Evolutionary conservation across 495 filamentous ascomycete genomes (phyloP), one percentile per base, ranked within the genome.

Genomic region (Aspergillus kassunensis): DNA sequence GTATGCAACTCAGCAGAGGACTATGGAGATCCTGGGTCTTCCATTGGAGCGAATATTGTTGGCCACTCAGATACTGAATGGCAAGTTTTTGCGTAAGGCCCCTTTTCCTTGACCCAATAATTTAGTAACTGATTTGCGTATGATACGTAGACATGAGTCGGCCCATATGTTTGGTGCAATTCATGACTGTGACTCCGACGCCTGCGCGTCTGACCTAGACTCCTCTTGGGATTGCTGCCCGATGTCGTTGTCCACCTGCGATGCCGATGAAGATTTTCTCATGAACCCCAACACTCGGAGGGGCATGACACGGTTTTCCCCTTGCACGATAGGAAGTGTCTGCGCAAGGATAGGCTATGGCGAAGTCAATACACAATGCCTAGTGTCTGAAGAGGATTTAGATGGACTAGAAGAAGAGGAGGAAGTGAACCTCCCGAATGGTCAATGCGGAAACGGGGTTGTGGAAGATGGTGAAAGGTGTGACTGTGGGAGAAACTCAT

Each of bases 141-240:
- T 10, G 36, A 12, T 6, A 3, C 2, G 16, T 11, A 63, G 60
- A 24, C 91, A 96, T 60, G 91, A 96, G 66, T 84, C 87, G 13
- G 91, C 90, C 11, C 91, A 96, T 60, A 95, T 86, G 0, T 93
- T 93, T 63, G 91, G 91, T 41, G 91, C 91, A 16, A 85, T 93
- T 41, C 91, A 96, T 64, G 91, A 96, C 69, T 96, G 91, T 69
- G 81, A 73, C 6, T 62, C 71, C 0, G 44, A 64, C 15, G 79
- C 85, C 11, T 95, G 91, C 66, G 41, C 33, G 24, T 19, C 49
- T 16, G 19, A 35, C 9, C 21, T 35, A 2, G 49, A 37, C 24
- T 40, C 25, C 0, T 29, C 23, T 34, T 46, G 89, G 52, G 78
- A 89, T 71, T 96, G 90, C 65, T 96, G 90, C 63, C 89, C 90